phyloP scores from a whole-genome alignment of 192 early-diverging fungal species.

The Linnemannia exigua region DNA sequence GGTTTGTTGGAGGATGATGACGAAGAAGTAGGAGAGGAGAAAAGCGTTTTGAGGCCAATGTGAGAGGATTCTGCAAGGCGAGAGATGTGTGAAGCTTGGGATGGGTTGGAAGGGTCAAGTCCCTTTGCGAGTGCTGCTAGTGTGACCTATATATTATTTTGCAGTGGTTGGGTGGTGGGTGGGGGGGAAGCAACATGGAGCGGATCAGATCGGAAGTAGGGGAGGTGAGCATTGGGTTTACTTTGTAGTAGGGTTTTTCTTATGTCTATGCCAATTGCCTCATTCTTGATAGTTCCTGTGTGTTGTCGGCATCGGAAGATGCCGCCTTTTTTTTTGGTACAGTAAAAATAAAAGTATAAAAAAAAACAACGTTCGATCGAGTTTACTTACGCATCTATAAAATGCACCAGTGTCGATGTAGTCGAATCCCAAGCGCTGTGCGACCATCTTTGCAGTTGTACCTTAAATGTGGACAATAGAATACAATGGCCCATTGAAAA shows the following conservation, averaged over 20 bases:
- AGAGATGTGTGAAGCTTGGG: slow-evolving; percentile 43
- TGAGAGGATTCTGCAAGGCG: slow-evolving; percentile 36
- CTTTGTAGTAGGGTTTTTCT: too few species aligned
- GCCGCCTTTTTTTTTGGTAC: too few species aligned
- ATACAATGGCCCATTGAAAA: too few species aligned
- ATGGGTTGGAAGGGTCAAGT: slow-evolving; percentile 55
- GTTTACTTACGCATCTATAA: slow-evolving; percentile 68
- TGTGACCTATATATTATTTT: slow-evolving; percentile 49
- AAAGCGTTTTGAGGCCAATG: slow-evolving; percentile 14
- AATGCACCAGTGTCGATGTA: slow-evolving; percentile 87
- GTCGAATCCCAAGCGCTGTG: slow-evolving; percentile 72
- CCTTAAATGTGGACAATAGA: slow-evolving; percentile 40
- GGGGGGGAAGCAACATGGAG: too few species aligned
- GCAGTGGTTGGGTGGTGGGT: neutral
- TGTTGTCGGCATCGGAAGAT: too few species aligned
- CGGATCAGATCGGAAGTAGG: neutral
- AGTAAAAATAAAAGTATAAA: too few species aligned
- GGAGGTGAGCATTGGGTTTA: too few species aligned
- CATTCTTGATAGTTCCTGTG: too few species aligned
- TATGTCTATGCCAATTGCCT: too few species aligned
- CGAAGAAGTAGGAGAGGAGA: neutral
- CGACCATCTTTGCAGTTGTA: slow-evolving; percentile 79
- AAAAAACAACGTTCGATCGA: too few species aligned
- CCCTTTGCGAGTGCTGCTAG: slow-evolving; percentile 50
- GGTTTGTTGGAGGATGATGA: neutral